Conservation (phyloP, 2,329 filamentous ascomycete genomes). For the Fusarium globosum region DNA sequence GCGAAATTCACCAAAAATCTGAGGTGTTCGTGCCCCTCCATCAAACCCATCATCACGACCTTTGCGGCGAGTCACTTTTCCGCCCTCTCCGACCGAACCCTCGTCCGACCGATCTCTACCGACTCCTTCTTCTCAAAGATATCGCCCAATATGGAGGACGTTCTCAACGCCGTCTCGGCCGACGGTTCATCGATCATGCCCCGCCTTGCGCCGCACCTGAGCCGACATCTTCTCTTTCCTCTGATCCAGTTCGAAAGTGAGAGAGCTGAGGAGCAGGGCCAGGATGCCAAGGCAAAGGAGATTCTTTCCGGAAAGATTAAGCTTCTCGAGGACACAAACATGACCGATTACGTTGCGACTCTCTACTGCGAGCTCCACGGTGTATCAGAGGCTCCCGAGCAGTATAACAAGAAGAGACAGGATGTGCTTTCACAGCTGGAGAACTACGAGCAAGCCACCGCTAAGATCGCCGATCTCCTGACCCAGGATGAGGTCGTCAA, state of each 20-base stretch:
- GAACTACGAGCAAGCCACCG: constrained; percentile 86
- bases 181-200: constrained; percentile 84
- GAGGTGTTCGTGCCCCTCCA: constrained; percentile 49
- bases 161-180: constrained; percentile 65
- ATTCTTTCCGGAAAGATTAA: constrained; percentile 90
- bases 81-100: constrained; percentile 21
- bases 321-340: constrained; percentile 96
- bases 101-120: constrained; percentile 25
- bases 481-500: constrained; percentile 90
- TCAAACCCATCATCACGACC: constrained; percentile 42
- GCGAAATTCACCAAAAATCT: constrained; percentile 57
- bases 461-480: constrained; percentile 87
- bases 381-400: constrained; percentile 79
- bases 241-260: constrained; percentile 91
- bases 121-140: constrained; percentile 11
- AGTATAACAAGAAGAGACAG: constrained; percentile 90
- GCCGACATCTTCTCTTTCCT: constrained; percentile 96
- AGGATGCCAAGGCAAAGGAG: constrained; percentile 69
- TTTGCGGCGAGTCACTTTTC: constrained; percentile 46
- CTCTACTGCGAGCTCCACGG: constrained; percentile 91
- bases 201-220: constrained; percentile 90
- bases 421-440: constrained; percentile 86
- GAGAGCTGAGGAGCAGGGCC: constrained; percentile 80
- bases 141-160: constrained; percentile 53
- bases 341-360: constrained; percentile 96